Conservation (phyloP, 805 yeast species). For the Wickerhamiella australiensis region DNA sequence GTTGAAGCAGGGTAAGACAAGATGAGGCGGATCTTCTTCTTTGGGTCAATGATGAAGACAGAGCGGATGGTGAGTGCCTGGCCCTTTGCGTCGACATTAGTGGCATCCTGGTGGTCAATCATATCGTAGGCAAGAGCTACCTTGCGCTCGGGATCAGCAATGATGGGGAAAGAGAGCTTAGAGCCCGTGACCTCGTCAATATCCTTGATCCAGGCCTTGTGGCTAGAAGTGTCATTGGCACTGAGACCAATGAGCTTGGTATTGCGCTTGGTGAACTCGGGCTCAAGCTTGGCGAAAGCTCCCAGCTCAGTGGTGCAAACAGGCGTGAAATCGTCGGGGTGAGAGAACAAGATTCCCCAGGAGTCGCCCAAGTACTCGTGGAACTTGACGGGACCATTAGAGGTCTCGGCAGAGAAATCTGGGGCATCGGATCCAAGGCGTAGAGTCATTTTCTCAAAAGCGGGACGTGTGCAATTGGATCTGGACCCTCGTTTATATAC, state of each 20-base stretch:
- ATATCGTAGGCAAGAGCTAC: conserved; percentile 73
- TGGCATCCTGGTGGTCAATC: conserved; percentile 79
- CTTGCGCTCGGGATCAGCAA: conserved; percentile 78
- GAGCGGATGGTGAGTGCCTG: conserved; percentile 85
- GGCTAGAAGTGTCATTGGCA: conserved; percentile 74
- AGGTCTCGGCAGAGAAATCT: conserved; percentile 72
- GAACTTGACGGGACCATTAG: conserved; percentile 74
- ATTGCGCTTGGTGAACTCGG: conserved; percentile 77
- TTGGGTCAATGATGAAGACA: conserved; percentile 84
- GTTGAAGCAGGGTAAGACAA: conserved; percentile 87
- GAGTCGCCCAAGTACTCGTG: conserved; percentile 75
- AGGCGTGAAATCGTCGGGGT: conserved; percentile 95
- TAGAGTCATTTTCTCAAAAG: conserved; percentile 26
- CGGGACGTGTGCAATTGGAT: too few species aligned
- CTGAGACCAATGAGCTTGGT: conserved; percentile 85
- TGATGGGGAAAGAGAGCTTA: conserved; percentile 74
- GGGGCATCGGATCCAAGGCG: conserved; percentile 86
- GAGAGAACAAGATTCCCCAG: conserved; percentile 85
- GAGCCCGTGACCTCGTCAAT: conserved; percentile 76
- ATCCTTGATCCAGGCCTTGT: conserved; percentile 84
- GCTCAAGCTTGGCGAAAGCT: conserved; percentile 84
- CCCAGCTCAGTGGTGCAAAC: conserved; percentile 96
- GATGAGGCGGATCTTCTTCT: conserved; percentile 77
- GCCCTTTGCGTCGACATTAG: conserved; percentile 60
- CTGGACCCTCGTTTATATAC: background rate